Conservation (phyloP, 768 basidiomycete genomes). For the Phlebiopsis flavidoalba region DNA sequence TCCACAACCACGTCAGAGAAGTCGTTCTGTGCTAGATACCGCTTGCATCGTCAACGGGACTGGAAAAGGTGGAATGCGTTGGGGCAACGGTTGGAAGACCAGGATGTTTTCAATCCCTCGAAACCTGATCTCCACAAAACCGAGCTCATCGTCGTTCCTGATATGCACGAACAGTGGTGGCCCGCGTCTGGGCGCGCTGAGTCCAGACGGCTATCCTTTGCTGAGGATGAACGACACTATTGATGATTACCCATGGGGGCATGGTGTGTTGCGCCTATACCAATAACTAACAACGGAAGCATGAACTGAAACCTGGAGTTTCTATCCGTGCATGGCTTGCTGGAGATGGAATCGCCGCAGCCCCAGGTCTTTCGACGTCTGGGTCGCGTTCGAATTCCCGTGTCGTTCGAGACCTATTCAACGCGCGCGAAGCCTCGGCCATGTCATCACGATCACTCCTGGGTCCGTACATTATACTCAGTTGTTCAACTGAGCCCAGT, state of each 20-base stretch:
- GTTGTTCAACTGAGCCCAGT: too few species aligned
- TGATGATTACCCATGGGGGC: constrained; percentile 10
- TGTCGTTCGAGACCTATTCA: constrained; percentile 3
- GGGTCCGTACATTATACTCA: background rate
- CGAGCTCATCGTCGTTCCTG: constrained; percentile 8
- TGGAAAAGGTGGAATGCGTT: constrained; percentile 6
- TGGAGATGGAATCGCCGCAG: constrained; percentile 2
- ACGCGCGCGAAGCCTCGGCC: background rate
- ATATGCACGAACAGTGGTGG: constrained; percentile 11
- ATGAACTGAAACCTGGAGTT: background rate
- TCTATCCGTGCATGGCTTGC: constrained; percentile 4
- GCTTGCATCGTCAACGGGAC: constrained; percentile 8
- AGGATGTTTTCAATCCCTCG: constrained; percentile 1
- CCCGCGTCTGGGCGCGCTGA: constrained; percentile 7
- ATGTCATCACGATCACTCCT: background rate
- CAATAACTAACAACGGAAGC: background rate
- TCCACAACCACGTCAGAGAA: constrained; percentile 11
- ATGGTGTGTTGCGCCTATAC: background rate
- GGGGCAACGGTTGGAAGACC: constrained; percentile 6
- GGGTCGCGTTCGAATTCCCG: constrained; percentile 11
- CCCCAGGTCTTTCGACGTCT: constrained; percentile 8
- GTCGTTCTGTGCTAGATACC: constrained; percentile 12
- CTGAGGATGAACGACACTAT: constrained; percentile 9
- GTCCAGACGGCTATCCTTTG: background rate
- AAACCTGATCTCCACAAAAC: constrained; percentile 1